phyloP scores from a whole-genome alignment of 345 rosid genomes.

The Euphorbia peplus region DNA sequence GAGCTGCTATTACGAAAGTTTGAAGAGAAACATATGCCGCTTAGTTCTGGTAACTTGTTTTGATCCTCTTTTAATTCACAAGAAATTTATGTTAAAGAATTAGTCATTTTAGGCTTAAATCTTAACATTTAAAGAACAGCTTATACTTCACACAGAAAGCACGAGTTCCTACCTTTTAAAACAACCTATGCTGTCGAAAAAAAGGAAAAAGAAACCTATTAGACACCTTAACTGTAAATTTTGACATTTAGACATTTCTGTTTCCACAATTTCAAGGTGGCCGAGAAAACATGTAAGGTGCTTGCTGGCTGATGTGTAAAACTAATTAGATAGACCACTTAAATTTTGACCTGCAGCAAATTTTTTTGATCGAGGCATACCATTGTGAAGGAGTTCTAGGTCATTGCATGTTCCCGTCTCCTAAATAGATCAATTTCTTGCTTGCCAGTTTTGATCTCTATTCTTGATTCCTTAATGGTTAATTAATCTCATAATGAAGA shows the following conservation, averaged over 20 bases:
- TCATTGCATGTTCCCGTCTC: neutral
- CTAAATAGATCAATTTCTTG: neutral
- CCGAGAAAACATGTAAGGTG: neutral
- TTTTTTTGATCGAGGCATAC: neutral
- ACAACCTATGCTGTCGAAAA: too few species aligned
- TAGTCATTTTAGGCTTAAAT: neutral
- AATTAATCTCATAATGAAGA: neutral
- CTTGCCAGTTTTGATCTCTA: neutral
- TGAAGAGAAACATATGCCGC: constrained; percentile 57
- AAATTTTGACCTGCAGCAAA: neutral
- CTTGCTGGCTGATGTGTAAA: neutral
- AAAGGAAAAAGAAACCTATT: too few species aligned
- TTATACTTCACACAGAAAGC: neutral
- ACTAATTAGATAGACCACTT: neutral
- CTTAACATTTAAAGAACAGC: neutral
- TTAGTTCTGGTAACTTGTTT: constrained; percentile 57
- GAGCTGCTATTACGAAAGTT: constrained; percentile 64
- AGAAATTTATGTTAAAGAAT: neutral
- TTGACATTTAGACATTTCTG: neutral
- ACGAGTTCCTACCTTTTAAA: neutral
- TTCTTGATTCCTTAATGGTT: neutral
- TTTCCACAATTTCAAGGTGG: neutral
- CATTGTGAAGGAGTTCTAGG: neutral
- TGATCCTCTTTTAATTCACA: constrained; percentile 1
- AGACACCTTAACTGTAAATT: neutral